Evolutionary conservation across 441 rosid genomes (phyloP).

Genomic region (Adansonia madagascariensis): DNA sequence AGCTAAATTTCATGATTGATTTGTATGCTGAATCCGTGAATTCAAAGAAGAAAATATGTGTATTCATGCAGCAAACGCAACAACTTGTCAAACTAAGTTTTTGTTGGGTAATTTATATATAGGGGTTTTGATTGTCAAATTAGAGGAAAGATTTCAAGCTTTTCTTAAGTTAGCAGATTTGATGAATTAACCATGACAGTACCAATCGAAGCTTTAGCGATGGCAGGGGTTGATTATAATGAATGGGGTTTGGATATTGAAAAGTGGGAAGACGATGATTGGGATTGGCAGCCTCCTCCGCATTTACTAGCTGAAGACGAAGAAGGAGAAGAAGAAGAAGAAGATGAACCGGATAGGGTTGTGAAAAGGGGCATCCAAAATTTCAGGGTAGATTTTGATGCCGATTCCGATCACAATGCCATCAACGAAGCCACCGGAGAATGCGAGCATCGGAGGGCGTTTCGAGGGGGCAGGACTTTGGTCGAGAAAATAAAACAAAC

Average conservation of each 20-base stretch:
- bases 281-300: conserved; percentile 28
- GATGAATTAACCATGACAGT: conserved; percentile 13
- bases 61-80: not conserved
- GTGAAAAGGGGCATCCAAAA: not conserved
- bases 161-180: not conserved
- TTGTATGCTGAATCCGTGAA: conserved; percentile 19
- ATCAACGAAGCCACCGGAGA: not conserved
- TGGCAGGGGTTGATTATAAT: conserved; percentile 36
- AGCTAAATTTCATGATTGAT: not conserved
- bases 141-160: not conserved
- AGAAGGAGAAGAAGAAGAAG: conserved; percentile 2
- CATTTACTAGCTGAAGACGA: conserved; percentile 34
- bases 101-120: not conserved
- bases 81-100: not conserved
- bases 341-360: conserved; percentile 17
- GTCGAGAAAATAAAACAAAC: not conserved
- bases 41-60: not conserved
- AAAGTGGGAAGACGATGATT: conserved; percentile 35
- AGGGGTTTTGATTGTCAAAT: not conserved
- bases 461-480: not conserved
- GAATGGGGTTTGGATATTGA: conserved; percentile 33
- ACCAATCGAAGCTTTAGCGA: conserved; percentile 45
- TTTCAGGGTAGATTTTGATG: not conserved
- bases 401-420: not conserved
- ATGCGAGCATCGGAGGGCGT: not conserved